Percentiles rank a stretch among this genome's conserved stretches.
Evolutionary conservation across 352 stramenopile species (phyloP).

Genomic region (Globisporangium polare): DNA sequence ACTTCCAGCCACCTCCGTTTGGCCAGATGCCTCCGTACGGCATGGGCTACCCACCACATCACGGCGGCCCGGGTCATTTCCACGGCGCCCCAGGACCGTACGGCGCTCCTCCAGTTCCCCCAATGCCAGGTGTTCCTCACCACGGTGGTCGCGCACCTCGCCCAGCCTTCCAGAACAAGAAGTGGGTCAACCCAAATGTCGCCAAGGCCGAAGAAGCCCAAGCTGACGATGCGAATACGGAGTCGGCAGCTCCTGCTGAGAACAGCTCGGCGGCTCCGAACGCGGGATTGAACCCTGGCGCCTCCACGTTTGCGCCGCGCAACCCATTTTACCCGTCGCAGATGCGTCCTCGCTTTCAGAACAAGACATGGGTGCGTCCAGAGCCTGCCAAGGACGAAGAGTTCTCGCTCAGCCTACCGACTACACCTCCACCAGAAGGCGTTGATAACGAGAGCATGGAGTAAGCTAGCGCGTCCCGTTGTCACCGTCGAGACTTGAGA

Average conservation of each 20-base stretch:
- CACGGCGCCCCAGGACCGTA: conserved; percentile 13
- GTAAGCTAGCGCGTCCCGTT: background rate
- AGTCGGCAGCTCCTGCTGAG: conserved; percentile 11
- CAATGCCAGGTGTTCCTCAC: conserved; percentile 8
- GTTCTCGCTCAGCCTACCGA: conserved; percentile 66
- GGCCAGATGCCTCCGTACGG: conserved; percentile 66
- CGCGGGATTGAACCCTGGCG: conserved; percentile 25
- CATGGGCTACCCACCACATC: conserved; percentile 66
- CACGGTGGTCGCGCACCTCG: conserved; percentile 33
- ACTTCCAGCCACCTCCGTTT: conserved; percentile 63
- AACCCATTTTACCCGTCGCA: conserved; percentile 68
- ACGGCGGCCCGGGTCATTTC: conserved; percentile 17
- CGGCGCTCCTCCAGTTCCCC: conserved; percentile 21
- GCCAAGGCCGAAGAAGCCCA: conserved; percentile 37
- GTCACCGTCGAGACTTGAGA: background rate
- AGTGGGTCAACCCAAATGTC: conserved; percentile 82
- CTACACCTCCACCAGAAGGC: conserved; percentile 63
- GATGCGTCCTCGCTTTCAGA: conserved; percentile 83
- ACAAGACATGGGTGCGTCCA: conserved; percentile 84
- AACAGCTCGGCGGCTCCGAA: conserved; percentile 3
- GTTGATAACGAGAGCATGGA: conserved; percentile 19
- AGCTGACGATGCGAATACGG: conserved; percentile 18
- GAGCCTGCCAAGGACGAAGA: conserved; percentile 71
- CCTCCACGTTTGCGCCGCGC: conserved; percentile 41
- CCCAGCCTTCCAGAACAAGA: conserved; percentile 74